These are phyloP conservation scores for Pythium folliculosum DNA, from an alignment of 352 stramenopile genomes.

Conservation along the genomic window DNA sequence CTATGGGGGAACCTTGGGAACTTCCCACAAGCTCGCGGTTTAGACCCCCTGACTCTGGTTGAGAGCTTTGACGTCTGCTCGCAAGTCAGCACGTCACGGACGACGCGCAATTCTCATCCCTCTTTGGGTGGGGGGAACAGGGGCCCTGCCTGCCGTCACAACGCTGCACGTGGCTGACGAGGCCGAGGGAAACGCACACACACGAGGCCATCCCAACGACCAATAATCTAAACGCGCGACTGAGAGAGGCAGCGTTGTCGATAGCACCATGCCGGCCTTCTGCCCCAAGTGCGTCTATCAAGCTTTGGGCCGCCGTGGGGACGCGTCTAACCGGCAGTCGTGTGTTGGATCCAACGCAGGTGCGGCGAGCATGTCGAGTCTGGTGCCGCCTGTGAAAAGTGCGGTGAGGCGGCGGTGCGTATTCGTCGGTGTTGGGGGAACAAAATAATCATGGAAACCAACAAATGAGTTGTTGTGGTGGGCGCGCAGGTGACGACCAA, in stretches of 20 bases:
- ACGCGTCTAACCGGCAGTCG: constrained; percentile 3
- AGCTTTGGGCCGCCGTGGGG: neutral
- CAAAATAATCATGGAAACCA: neutral
- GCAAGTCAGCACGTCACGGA: constrained; percentile 32
- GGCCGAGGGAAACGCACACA: neutral
- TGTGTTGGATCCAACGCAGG: constrained; percentile 21
- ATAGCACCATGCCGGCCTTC: constrained; percentile 55
- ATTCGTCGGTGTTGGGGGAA: neutral
- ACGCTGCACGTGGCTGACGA: constrained; percentile 4
- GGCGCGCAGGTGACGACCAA: constrained; percentile 28
- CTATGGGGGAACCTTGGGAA: neutral
- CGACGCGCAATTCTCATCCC: constrained; percentile 7
- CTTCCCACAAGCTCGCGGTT: neutral
- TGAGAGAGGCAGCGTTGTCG: neutral
- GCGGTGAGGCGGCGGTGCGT: constrained; percentile 60
- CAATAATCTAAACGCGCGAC: neutral
- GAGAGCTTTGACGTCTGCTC: neutral
- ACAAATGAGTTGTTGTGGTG: neutral
- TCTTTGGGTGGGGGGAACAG: neutral
- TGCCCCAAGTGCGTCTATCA: constrained; percentile 52
- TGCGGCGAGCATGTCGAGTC: constrained; percentile 63
- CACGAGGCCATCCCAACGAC: neutral
- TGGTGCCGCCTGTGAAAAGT: constrained; percentile 51
- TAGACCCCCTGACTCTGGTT: neutral
- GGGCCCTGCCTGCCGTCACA: constrained; percentile 3